Percentiles rank a stretch among this genome's conserved stretches.
Conservation (phyloP, 768 basidiomycete species). For the Neoboletus subvelutipes region DNA sequence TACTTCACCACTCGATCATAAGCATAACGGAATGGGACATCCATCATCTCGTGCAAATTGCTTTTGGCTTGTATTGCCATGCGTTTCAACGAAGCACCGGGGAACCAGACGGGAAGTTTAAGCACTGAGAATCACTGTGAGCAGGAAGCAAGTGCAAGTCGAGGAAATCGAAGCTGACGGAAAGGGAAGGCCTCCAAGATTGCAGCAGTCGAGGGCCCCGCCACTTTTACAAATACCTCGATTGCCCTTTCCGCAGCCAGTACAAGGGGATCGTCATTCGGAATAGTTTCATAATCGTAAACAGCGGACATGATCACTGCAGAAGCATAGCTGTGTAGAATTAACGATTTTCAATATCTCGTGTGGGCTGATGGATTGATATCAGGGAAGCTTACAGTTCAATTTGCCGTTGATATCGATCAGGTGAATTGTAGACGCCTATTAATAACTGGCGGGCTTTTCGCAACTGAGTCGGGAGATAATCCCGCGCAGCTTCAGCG, state of each 20-base stretch:
- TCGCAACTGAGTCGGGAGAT: slow-evolving; percentile 28
- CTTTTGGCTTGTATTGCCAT: slow-evolving; percentile 31
- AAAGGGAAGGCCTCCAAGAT: slow-evolving; percentile 34
- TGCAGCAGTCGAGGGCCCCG: slow-evolving; percentile 26
- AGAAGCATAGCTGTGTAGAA: slow-evolving; percentile 29
- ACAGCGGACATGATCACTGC: slow-evolving; percentile 34
- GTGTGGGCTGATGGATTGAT: not conserved
- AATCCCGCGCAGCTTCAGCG: slow-evolving; percentile 25
- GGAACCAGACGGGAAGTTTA: slow-evolving; percentile 35
- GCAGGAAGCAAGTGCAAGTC: not conserved
- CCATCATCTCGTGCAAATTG: slow-evolving; percentile 29
- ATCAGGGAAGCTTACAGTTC: slow-evolving; percentile 28
- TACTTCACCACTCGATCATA: slow-evolving; percentile 23
- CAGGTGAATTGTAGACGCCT: slow-evolving; percentile 24
- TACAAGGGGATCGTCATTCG: slow-evolving; percentile 29
- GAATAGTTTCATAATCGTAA: slow-evolving; percentile 33
- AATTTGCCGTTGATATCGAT: slow-evolving; percentile 28
- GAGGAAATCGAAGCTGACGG: slow-evolving; percentile 23
- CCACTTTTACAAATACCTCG: slow-evolving; percentile 22
- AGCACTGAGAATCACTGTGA: slow-evolving; percentile 26
- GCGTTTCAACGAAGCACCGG: slow-evolving; percentile 34
- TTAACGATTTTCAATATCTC: slow-evolving; percentile 2
- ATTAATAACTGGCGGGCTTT: slow-evolving; percentile 29
- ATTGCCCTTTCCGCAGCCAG: slow-evolving; percentile 33
- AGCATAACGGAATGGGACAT: slow-evolving; percentile 32